Conservation (phyloP, 2,329 filamentous ascomycete genomes). For the Fusarium subglutinans region DNA sequence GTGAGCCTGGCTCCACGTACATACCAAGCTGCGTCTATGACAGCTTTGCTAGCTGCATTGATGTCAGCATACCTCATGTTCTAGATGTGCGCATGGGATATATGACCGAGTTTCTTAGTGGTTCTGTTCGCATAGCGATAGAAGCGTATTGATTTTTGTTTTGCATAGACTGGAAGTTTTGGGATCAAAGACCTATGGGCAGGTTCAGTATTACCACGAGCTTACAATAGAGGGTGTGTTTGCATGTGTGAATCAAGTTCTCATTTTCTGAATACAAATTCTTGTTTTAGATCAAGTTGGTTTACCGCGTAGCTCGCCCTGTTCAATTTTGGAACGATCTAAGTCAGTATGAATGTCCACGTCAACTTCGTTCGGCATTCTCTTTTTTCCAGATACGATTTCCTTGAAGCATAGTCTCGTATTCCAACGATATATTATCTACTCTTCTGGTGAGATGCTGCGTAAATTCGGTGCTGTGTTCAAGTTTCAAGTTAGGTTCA, state of each 20-base stretch:
- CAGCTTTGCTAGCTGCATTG: conserved; percentile 32
- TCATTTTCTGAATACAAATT: background rate
- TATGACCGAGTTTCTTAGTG: background rate
- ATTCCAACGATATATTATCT: background rate
- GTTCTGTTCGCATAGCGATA: conserved; percentile 4
- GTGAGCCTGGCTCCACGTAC: conserved; percentile 44
- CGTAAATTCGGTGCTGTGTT: too few species aligned
- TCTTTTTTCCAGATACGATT: background rate
- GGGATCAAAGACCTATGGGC: conserved; percentile 17
- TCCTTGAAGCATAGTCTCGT: background rate
- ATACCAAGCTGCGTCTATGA: conserved; percentile 30
- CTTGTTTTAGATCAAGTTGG: conserved; percentile 3
- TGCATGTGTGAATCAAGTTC: background rate
- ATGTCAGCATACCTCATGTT: conserved; percentile 35
- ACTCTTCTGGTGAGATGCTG: background rate
- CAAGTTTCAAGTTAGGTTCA: too few species aligned
- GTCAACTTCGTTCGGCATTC: background rate
- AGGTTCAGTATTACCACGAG: conserved; percentile 11
- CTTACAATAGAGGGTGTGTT: background rate
- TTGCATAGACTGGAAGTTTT: conserved; percentile 20
- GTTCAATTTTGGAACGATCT: background rate
- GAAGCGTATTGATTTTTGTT: conserved; percentile 31
- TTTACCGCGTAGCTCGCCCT: background rate
- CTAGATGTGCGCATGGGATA: conserved; percentile 3
- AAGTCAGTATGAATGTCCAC: too few species aligned